Evolutionary conservation across 371 early-diverging fungal genomes (phyloP), one percentile per base, ranked within the genome.

Genomic region (Apophysomyces ossiformis): DNA sequence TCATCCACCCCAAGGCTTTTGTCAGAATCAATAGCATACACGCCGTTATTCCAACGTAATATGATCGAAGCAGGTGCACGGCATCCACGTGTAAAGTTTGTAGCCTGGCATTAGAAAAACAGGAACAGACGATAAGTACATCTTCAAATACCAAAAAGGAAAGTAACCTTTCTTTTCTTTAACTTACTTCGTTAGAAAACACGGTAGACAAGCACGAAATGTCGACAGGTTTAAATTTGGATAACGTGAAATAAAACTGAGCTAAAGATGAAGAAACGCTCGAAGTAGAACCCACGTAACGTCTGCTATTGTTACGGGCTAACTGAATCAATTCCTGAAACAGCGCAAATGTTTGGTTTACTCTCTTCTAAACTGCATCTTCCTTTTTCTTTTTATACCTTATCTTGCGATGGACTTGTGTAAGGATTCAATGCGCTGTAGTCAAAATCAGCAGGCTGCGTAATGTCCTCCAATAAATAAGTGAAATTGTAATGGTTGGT

Each of bases 251-350:
- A 64, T 94, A 93, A 50, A 95, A 70, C 32, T 95, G 93, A 0
- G 95, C 87, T 5, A 98, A 76, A 0, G 85, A 69, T 4, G 85
- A 72, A 9, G 96, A 92, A 66, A 94, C 89, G 2, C 96, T 95
- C 7, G 96, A 96, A 4, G 98, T 98, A 4, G 97, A 95, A 1
- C 94, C 91, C 21, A 89, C 81, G 76, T 90, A 96, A 36, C 72
- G 83, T 60, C 76, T 74, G 0, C 79, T 69, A 39, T 80, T 69
- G 1, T 66, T 37, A 12, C 67, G 71, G 0, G 92, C 88, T 62
- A 89, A 60, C 2, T 77, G 60, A 6, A 74, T 60, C 3, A 92
- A 72, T 4, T 50, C 70, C 89, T 87, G 68, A 5, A 37, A 54
- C 15, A 26, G 2, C 11, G 32, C 18, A 63, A 36, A 15, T 16